Evolutionary conservation across 208 protist genomes (phyloP).

Genomic region (Crithidia expoeki): DNA sequence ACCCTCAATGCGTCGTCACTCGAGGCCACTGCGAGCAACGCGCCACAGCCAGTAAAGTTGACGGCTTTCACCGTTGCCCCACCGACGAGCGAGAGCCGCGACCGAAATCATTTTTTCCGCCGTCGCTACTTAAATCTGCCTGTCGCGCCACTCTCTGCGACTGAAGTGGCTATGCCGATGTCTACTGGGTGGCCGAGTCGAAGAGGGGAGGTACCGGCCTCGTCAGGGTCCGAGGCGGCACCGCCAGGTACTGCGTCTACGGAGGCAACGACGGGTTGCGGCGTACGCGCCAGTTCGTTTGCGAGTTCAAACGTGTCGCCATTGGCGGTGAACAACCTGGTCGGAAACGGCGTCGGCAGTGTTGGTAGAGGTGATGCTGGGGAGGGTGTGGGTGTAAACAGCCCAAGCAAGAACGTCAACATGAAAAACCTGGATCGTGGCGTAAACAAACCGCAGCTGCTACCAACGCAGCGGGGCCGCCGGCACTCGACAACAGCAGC

Average conservation of each 20-base stretch:
- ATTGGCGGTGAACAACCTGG: slow-evolving; percentile 6
- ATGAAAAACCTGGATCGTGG: too few species aligned
- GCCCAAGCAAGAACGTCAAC: background rate
- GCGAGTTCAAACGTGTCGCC: background rate
- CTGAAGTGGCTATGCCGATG: background rate
- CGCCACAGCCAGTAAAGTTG: background rate
- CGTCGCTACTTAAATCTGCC: slow-evolving; percentile 5
- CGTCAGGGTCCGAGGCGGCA: background rate
- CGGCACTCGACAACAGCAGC: background rate
- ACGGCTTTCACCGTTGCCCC: slow-evolving; percentile 7
- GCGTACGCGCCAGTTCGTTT: background rate
- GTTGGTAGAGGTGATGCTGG: background rate
- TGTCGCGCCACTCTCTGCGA: background rate
- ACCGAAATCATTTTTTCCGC: slow-evolving; percentile 9
- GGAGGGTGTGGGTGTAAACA: background rate
- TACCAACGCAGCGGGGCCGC: background rate
- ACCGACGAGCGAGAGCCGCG: slow-evolving; percentile 1
- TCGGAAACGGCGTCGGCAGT: background rate
- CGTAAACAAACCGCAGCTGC: background rate
- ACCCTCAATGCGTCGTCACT: background rate
- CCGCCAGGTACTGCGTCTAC: background rate
- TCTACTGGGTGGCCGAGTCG: background rate
- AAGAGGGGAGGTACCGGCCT: background rate
- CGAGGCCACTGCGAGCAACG: too few species aligned
- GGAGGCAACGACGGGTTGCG: too few species aligned